Evolutionary conservation across 2,329 filamentous ascomycete genomes (phyloP), one percentile per base, ranked within the genome.

Genomic region (Periconia macrospinosa): DNA sequence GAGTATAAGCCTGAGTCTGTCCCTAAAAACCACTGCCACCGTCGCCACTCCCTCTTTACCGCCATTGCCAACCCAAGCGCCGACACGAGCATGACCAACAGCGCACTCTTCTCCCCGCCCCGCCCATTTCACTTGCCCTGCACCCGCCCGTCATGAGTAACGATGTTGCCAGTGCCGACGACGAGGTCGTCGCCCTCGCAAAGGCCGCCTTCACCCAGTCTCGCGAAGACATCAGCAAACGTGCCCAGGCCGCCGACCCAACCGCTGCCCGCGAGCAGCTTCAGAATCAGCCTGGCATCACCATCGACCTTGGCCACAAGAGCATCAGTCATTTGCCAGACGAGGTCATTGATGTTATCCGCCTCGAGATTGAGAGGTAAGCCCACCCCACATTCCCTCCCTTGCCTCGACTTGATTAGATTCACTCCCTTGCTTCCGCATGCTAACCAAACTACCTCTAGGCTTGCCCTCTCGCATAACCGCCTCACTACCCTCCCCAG

Each of bases 391-490:
- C 47, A 19, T 35, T 15, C 47, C 2, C 23, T 13, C 33, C 15
- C 33, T 37, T n/a, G 11, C 15, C 3, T n/a, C 33, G 5, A 37
- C 33, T 14, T n/a, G 15, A 6, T 37, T n/a, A 3, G n/a, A 37
- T 37, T 27, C 23, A 6, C 33, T 37, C 33, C 33, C 15, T n/a
- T 37, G 33, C 33, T 30, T 45, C 14, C 48, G 44, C 33, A 15
- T 2, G n/a, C n/a, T 30, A 17, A 13, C n/a, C 40, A 49, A 56
- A 52, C 69, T 70, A 60, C 18, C 11, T 33, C 44, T 67, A 92
- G 89, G 63, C 83, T 93, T 49, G 90, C 90, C 47, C 79, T 93
- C 59, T 91, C 89, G n/a, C 89, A 92, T 75, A 92, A 92, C 72
- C 86, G 85, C 61, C 79, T 92, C 54, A 81, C 84, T 30, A 80